A percentile compares a stretch with the other conserved stretches of the same genome.
phyloP scores from a whole-genome alignment of 768 basidiomycete genomes.

The Porphyrellus cyaneotinctus region DNA sequence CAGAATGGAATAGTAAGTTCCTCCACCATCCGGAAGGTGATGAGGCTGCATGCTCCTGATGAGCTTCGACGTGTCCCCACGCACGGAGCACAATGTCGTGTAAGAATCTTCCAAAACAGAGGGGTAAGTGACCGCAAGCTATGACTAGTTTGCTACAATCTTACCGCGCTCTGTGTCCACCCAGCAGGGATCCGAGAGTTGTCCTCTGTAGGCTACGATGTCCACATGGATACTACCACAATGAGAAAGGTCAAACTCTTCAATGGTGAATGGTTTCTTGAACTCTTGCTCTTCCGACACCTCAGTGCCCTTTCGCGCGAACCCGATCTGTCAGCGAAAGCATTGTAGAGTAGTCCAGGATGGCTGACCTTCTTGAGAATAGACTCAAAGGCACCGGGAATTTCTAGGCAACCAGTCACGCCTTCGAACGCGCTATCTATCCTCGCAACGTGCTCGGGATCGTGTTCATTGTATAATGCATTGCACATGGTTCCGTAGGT shows the following conservation, averaged over 20 bases:
- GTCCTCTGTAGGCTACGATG: slow-evolving; percentile 14
- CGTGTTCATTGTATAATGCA: slow-evolving; percentile 7
- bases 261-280: slow-evolving; percentile 11
- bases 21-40: slow-evolving; percentile 6
- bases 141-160: neutral
- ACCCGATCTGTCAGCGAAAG: neutral
- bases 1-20: slow-evolving; percentile 13
- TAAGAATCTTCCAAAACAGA: neutral
- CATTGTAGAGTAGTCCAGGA: neutral
- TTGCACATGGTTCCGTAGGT: slow-evolving; percentile 16
- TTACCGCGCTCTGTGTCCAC: slow-evolving; percentile 8
- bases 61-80: slow-evolving; percentile 13
- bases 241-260: slow-evolving; percentile 13
- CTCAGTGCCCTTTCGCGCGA: slow-evolving; percentile 2
- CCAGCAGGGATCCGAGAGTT: slow-evolving; percentile 1
- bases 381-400: slow-evolving; percentile 10
- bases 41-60: slow-evolving; percentile 7
- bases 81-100: slow-evolving; percentile 10
- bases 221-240: slow-evolving; percentile 15
- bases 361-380: slow-evolving; percentile 7
- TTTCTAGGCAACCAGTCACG: slow-evolving; percentile 5
- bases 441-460: slow-evolving; percentile 7
- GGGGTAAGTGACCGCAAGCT: neutral
- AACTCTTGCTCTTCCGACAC: slow-evolving; percentile 15
- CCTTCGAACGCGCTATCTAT: slow-evolving; percentile 7